phyloP scores from a whole-genome alignment of 2,329 filamentous ascomycete genomes.

The Fusarium nodosum region DNA sequence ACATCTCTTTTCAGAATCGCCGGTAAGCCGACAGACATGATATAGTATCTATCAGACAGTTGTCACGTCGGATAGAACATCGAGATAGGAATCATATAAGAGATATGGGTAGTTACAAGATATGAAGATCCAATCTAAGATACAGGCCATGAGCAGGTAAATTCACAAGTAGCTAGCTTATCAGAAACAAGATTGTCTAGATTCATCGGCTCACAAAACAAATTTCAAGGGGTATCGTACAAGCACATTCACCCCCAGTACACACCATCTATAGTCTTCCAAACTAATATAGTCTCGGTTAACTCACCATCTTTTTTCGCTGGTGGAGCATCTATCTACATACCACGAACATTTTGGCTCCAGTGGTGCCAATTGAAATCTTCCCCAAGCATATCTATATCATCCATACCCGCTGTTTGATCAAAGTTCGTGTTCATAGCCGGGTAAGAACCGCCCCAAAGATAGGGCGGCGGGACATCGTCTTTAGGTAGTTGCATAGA shows the following conservation, averaged over 20 bases:
- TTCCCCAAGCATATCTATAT: constrained; percentile 58
- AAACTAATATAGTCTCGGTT: constrained; percentile 5
- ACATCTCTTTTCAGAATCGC: too few species aligned
- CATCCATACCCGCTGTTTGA: constrained; percentile 48
- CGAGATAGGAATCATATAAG: not conserved
- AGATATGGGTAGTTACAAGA: too few species aligned
- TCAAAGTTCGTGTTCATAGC: constrained; percentile 50
- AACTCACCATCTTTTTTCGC: constrained; percentile 45
- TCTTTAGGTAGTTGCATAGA: constrained; percentile 50
- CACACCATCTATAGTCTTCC: constrained; percentile 5
- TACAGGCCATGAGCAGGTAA: not conserved
- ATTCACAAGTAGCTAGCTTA: not conserved
- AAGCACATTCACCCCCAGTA: constrained; percentile 28
- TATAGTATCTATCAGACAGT: not conserved
- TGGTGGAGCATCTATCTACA: constrained; percentile 53
- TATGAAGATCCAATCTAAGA: not conserved
- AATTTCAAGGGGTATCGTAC: constrained; percentile 47
- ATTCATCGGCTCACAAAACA: constrained; percentile 10
- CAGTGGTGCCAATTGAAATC: constrained; percentile 66
- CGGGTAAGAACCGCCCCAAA: constrained; percentile 58
- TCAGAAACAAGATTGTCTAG: constrained; percentile 38
- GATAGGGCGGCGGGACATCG: constrained; percentile 57
- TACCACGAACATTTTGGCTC: constrained; percentile 58
- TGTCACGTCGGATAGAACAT: not conserved
- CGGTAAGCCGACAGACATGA: too few species aligned